Base-by-base conservation (phyloP, 306 rosid genomes). In the Cucurbita argyrosperma region DNA sequence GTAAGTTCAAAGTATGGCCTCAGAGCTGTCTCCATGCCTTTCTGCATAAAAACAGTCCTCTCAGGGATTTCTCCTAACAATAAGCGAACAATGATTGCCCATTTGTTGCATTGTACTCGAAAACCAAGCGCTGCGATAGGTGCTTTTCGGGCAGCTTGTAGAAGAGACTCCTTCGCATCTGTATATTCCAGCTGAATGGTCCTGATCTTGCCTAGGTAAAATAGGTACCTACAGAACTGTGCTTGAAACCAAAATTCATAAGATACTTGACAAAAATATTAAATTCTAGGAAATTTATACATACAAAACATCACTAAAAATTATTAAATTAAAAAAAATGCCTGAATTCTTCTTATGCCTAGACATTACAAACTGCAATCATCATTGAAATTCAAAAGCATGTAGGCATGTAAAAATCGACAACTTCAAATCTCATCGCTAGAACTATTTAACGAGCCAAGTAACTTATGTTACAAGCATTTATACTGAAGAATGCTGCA, bases 1-100 rank as follows among this genome's bases (percentile, higher is more conserved):
- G 99, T 95, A 67, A 95, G 96, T 83, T 91, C 99, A 74, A 95
- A 95, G 84, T 95, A 95, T 23, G 99, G 99, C 81, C 92, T 84
- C 81, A 95, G 74, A 38, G 99, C 96, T 67, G 85, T 89, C 83
- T 91, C 97, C 87, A 92, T 90, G 77, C 96, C 96, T 66, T 85
- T 95, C 86, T 95, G 99, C 97, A 91, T 95, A 78, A 95, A 95
- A 79, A 91, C 87, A 42, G 99, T 95, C 64, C 99, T 91, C 87
- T 95, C 99, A 3, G 99, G 99, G 79, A 91, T 95, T 88, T 95
- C 99, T 74, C 99, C 99, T 53, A 95, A 81, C 83, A 95, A 79
- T 56, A 95, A 76, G 59, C 99, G 96, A 76, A 95, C 99, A 79
- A 91, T 89, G 76, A 95, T 71, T 74, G 99, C 99, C 99, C 99